Conservation (phyloP, 768 basidiomycete species). For the Fomitopsis serialis region DNA sequence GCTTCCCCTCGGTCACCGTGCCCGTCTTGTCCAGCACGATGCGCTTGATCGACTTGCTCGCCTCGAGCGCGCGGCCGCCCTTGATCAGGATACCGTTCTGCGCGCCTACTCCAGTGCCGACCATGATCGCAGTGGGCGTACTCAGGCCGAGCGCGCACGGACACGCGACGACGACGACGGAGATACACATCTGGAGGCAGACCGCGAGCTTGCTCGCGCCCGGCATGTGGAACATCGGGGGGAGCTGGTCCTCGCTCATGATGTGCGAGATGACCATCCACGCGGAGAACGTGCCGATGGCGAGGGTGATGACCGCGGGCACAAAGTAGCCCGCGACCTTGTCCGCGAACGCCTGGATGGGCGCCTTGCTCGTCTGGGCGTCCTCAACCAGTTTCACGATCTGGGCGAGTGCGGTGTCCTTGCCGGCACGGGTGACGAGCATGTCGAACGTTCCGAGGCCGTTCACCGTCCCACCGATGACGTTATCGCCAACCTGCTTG, state of each 20-base stretch:
- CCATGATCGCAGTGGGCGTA: slow-evolving; percentile 99
- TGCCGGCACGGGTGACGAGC: slow-evolving; percentile 90
- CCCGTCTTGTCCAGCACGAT: slow-evolving; percentile 97
- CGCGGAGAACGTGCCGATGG: slow-evolving; percentile 69
- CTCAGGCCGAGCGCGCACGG: slow-evolving; percentile 95
- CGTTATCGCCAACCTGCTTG: slow-evolving; percentile 77
- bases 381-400: slow-evolving; percentile 97
- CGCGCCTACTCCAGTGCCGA: slow-evolving; percentile 95
- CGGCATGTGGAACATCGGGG: slow-evolving; percentile 77
- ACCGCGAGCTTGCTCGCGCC: slow-evolving; percentile 85
- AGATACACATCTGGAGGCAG: slow-evolving; percentile 95
- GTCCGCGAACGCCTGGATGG: slow-evolving; percentile 97
- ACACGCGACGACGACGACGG: slow-evolving; percentile 96
- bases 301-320: slow-evolving; percentile 81
- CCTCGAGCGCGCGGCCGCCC: slow-evolving; percentile 91
- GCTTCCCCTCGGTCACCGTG: slow-evolving; percentile 93
- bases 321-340: slow-evolving; percentile 94
- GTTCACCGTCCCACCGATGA: slow-evolving; percentile 97
- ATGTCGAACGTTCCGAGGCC: slow-evolving; percentile 97
- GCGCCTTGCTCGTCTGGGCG: slow-evolving; percentile 96
- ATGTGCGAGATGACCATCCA: slow-evolving; percentile 78
- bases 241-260: slow-evolving; percentile 54
- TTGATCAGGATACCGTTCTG: slow-evolving; percentile 98
- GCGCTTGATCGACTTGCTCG: slow-evolving; percentile 73
- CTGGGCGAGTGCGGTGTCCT: slow-evolving; percentile 93